Evolutionary conservation across 768 basidiomycete species (phyloP).

Genomic region (Udeniomyces megalosporus): DNA sequence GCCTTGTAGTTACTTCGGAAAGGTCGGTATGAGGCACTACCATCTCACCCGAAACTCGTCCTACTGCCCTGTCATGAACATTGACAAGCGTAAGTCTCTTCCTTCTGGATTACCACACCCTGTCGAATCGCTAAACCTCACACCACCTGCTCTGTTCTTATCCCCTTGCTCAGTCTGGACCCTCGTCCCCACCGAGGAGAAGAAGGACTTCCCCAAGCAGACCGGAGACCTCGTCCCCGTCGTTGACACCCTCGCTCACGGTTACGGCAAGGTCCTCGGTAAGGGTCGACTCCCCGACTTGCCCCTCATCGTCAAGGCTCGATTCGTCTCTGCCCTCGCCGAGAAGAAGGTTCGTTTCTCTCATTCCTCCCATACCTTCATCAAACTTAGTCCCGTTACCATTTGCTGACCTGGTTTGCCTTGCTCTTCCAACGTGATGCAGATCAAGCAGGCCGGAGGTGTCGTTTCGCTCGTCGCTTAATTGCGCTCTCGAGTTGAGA

Average conservation of each 20-base stretch:
- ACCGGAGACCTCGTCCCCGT: conserved; percentile 78
- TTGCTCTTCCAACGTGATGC: no score
- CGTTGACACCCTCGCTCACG: conserved; percentile 59
- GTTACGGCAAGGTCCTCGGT: conserved; percentile 87
- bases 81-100: conserved; percentile 54
- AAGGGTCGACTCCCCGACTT: conserved; percentile 67
- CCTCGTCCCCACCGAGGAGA: conserved; percentile 71
- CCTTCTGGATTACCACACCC: no score
- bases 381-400: neutral
- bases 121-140: no score
- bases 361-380: neutral
- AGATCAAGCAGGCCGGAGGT: conserved; percentile 87
- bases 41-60: conserved; percentile 77
- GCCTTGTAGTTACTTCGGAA: conserved; percentile 76
- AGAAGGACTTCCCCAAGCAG: conserved; percentile 49
- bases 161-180: conserved; percentile 38
- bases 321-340: conserved; percentile 75
- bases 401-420: neutral
- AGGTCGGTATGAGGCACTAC: conserved; percentile 96
- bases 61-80: conserved; percentile 94
- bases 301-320: conserved; percentile 96
- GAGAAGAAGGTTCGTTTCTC: conserved; percentile 19
- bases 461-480: conserved; percentile 86
- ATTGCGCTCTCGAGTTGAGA: conserved; percentile 21
- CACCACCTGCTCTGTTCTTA: no score